These are phyloP conservation scores for Lactifluus volemus DNA, from an alignment of 768 basidiomycete species.

Conservation along the genomic window DNA sequence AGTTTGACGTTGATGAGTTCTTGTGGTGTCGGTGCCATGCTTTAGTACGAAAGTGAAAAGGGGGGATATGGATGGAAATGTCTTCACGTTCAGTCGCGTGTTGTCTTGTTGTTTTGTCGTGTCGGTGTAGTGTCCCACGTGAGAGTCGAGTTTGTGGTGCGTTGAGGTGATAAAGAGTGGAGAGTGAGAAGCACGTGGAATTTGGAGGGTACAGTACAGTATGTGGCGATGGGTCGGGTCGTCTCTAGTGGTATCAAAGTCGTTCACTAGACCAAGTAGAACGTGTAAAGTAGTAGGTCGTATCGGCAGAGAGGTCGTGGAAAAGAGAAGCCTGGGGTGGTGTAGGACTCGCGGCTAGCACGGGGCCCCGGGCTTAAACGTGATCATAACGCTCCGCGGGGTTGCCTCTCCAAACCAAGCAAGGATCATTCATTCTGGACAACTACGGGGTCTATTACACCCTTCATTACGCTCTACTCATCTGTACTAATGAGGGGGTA, in stretches of 20 bases:
- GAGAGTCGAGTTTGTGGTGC: not conserved
- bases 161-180: not conserved
- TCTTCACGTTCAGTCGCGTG: not conserved
- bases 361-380: not conserved
- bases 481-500: not conserved
- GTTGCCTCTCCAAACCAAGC: not conserved
- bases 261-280: not conserved
- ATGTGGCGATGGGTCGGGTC: not conserved
- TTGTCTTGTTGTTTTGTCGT: not conserved
- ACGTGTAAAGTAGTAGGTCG: not conserved
- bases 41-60: not conserved
- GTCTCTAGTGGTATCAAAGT: not conserved
- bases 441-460: not conserved
- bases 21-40: conserved; percentile 4
- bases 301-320: not conserved
- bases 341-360: not conserved
- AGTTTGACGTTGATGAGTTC: conserved; percentile 61
- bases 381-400: not conserved
- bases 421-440: not conserved
- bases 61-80: too few relatives aligned
- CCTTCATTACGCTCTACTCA: conserved; percentile 1
- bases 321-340: not conserved
- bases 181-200: too few relatives aligned
- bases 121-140: not conserved
- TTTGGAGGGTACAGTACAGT: not conserved